Conservation (phyloP, 345 rosid species). For the Aethionema arabicum region DNA sequence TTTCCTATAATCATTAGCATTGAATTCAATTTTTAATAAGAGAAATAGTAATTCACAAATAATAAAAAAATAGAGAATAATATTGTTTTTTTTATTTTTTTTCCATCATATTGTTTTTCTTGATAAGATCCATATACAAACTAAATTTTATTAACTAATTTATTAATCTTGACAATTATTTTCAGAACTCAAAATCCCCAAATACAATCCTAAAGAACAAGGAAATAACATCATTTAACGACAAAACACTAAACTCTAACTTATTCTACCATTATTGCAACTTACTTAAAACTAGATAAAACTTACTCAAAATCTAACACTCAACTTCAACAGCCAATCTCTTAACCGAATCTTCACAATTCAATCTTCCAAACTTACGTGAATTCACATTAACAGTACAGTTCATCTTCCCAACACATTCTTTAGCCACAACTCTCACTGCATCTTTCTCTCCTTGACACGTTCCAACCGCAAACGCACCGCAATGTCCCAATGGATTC, state of each 20-base stretch:
- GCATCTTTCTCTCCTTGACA: constrained; percentile 38
- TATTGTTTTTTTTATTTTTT: too few relatives aligned
- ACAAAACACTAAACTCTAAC: constrained; percentile 12
- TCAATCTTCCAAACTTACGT: constrained; percentile 31
- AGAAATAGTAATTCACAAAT: too few relatives aligned
- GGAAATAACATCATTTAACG: constrained; percentile 16
- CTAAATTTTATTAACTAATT: too few relatives aligned
- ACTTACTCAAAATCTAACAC: constrained; percentile 28
- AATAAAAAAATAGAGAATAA: too few relatives aligned
- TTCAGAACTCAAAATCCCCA: constrained; percentile 11
- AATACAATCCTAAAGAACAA: neutral
- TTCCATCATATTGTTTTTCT: too few relatives aligned
- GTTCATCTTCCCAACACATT: constrained; percentile 34
- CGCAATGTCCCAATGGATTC: constrained; percentile 44
- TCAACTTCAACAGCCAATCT: constrained; percentile 31
- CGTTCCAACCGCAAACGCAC: constrained; percentile 35
- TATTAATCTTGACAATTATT: constrained; percentile 2
- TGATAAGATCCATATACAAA: too few relatives aligned
- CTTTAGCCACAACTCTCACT: constrained; percentile 18
- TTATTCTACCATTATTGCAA: constrained; percentile 26
- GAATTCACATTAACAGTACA: constrained; percentile 37
- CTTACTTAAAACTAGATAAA: constrained; percentile 21
- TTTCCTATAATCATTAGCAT: too few relatives aligned
- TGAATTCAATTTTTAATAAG: too few relatives aligned
- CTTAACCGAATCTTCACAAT: constrained; percentile 30